Evolutionary conservation across 2,329 filamentous ascomycete species (phyloP).

Genomic region (Microdochium bolleyi): DNA sequence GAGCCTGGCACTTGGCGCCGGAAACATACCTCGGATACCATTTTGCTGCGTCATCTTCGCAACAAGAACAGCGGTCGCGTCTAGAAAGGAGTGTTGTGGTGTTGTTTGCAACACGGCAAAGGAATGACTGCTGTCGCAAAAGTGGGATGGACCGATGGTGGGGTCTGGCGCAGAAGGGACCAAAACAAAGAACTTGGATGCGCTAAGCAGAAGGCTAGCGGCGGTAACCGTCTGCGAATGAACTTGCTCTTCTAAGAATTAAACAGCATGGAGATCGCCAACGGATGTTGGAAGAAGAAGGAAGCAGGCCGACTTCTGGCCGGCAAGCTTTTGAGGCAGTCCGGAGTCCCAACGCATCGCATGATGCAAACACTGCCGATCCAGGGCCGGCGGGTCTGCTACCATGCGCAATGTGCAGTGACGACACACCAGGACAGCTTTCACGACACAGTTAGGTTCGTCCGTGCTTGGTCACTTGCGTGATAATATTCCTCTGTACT

Average conservation of each 20-base stretch:
- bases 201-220: not conserved
- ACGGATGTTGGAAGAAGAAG: not conserved
- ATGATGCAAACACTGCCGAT: not conserved
- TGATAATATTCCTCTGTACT: too few species aligned
- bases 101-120: not conserved
- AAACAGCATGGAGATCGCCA: not conserved
- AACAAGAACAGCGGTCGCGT: not conserved
- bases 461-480: too few species aligned
- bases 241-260: not conserved
- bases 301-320: not conserved
- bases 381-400: not conserved
- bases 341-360: not conserved
- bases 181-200: not conserved
- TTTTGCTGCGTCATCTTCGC: not conserved
- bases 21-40: not conserved
- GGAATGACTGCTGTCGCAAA: not conserved
- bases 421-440: too few species aligned
- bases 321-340: too few species aligned
- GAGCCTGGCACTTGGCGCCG: not conserved
- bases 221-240: not conserved
- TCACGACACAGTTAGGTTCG: too few species aligned
- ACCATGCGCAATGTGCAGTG: too few species aligned
- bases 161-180: not conserved
- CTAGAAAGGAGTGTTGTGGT: not conserved
- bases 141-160: not conserved